Evolutionary conservation across 257 asterid genomes (phyloP).

Genomic region (Primulina tabacum): DNA sequence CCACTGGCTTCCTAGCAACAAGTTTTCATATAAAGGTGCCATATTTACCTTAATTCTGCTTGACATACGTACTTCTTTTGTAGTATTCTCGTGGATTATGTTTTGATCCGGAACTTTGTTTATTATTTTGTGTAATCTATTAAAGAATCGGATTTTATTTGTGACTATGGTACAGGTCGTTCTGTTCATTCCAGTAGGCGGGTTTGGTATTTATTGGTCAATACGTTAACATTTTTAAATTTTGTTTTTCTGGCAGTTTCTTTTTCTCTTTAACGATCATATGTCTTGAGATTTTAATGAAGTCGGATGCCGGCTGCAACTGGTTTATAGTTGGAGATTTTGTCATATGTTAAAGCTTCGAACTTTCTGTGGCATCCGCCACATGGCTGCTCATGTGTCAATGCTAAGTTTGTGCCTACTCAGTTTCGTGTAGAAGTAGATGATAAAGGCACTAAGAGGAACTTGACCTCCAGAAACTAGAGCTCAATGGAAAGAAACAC

Average conservation of each 20-base stretch:
- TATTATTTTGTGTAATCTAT: not conserved
- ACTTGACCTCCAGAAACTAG: too few relatives aligned
- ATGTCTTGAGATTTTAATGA: too few relatives aligned
- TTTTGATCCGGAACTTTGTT: slow-evolving; percentile 1
- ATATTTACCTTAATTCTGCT: slow-evolving; percentile 17
- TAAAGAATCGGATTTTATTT: not conserved
- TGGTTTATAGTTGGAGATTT: not conserved
- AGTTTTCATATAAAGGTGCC: slow-evolving; percentile 76
- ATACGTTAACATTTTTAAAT: too few relatives aligned
- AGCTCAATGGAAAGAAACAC: too few relatives aligned
- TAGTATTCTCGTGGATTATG: slow-evolving; percentile 7
- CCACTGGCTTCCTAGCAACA: slow-evolving; percentile 86
- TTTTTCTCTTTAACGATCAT: not conserved
- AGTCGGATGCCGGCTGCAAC: not conserved
- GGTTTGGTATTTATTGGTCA: not conserved
- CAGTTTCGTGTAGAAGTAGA: not conserved
- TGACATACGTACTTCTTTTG: not conserved
- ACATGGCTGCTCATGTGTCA: not conserved
- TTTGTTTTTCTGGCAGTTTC: not conserved
- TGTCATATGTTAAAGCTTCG: not conserved
- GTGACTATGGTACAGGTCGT: not conserved
- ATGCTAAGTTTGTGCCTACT: not conserved
- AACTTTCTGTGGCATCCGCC: not conserved
- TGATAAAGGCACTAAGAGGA: not conserved
- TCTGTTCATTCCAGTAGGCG: not conserved